A percentile compares a stretch with the other conserved stretches of the same genome.
Evolutionary conservation across 73 alveolate species (phyloP).

Genomic region (Tetrahymena borealis): DNA sequence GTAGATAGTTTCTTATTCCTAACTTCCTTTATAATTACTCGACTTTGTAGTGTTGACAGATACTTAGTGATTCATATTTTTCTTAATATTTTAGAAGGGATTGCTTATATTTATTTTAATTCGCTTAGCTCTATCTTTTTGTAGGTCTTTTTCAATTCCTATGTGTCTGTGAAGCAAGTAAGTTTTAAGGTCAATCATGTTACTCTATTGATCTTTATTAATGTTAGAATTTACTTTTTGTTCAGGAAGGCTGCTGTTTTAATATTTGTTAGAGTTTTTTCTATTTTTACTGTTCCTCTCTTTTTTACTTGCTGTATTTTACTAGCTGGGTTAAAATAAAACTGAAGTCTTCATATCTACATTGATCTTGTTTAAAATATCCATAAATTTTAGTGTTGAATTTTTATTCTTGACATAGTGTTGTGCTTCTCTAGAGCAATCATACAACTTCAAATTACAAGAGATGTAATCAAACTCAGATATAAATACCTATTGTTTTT

Average conservation of each 20-base stretch:
- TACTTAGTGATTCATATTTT: background rate
- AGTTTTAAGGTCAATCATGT: background rate
- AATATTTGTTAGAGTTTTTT: background rate
- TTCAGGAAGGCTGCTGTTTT: background rate
- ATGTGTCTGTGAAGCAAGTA: background rate
- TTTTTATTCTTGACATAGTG: background rate
- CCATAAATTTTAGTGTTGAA: background rate
- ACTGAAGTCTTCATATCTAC: background rate
- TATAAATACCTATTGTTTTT: background rate
- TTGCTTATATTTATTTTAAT: background rate
- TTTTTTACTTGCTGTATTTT: background rate
- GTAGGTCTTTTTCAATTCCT: background rate
- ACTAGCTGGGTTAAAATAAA: background rate
- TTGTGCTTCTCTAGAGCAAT: background rate
- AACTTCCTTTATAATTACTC: background rate
- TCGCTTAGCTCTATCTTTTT: background rate
- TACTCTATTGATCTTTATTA: background rate
- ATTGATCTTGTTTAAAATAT: background rate
- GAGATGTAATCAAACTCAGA: background rate
- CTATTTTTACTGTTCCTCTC: background rate
- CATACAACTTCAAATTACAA: background rate
- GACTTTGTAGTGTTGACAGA: background rate
- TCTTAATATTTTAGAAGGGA: background rate
- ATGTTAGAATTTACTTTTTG: background rate
- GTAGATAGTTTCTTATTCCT: background rate